Base-by-base conservation (phyloP, 1,284 basidiomycete species). In the Earliella scabrosa region DNA sequence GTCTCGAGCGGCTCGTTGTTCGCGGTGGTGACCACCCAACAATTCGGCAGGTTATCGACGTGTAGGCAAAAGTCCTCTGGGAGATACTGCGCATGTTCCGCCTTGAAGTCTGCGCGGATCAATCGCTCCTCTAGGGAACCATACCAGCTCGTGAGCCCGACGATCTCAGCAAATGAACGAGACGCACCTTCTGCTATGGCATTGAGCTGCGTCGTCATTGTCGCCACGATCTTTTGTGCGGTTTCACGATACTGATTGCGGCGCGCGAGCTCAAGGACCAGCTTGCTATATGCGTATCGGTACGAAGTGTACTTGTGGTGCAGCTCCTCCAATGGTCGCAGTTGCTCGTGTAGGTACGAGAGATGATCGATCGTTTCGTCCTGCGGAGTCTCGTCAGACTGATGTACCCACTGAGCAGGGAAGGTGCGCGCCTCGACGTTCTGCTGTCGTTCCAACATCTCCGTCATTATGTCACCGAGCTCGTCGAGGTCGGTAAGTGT, bases 61-160 rank as follows among this genome's bases (percentile, higher is more conserved):
- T 81, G 88, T 9, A 90, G 72, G 68, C 90, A 92, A 36, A 93
- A 78, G 65, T 93, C 90, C 58, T 85, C 80, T 1, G 91, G 90
- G 2, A 93, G 78, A 66, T 88, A 82, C 16, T 78, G 78, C 0
- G 89, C 89, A 52, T 92, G 83, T 50, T 85, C 82, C 2, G 75
- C 75, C 60, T 89, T 88, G 71, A 93, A 93, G n/a, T 78, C 78
- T 45, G 81, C 78, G 40, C 91, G 80, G 10, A 82, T 68, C 52
- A 77, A 75, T 20, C 78, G 78, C 68, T 93, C 91, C 73, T 90
- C 90, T 93, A 68, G 18, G 2, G 9, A 31, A 31, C 7, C 29
- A 31, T 31, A 13, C 13, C 36, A 38, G 18, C 16, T 6, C 36
- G 6, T 38, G 36, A 38, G 7, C 18, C 8, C 5, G 16, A 6